Evolutionary conservation across 148 eudicot genomes (phyloP).

Genomic region (Rhododendron kiyosumense): DNA sequence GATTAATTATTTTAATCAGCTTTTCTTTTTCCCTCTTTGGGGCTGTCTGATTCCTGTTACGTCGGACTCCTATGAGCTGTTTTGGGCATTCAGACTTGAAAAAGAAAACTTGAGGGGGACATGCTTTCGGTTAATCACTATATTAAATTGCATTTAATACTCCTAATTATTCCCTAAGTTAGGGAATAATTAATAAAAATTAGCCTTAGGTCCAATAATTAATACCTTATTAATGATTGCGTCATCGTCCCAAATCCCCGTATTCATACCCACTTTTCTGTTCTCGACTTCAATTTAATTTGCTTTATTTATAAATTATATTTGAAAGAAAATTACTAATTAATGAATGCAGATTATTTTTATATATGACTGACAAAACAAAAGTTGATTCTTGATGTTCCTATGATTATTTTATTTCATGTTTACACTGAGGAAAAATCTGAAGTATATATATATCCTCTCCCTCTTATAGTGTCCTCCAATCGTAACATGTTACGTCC

Average conservation of each 20-base stretch:
- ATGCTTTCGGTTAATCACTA: conserved; percentile 10
- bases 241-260: background rate
- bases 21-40: conserved; percentile 9
- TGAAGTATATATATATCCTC: too few species aligned
- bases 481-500: background rate
- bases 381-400: too few species aligned
- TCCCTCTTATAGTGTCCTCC: background rate
- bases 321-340: too few species aligned
- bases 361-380: too few species aligned
- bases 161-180: background rate
- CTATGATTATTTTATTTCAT: too few species aligned
- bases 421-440: background rate
- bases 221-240: background rate
- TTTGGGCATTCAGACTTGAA: conserved; percentile 4
- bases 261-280: background rate
- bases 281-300: background rate
- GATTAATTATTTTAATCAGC: background rate
- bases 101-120: background rate
- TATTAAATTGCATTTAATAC: background rate
- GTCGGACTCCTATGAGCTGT: background rate
- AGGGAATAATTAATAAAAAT: background rate
- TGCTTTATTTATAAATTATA: too few species aligned
- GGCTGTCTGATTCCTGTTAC: conserved; percentile 12
- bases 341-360: too few species aligned
- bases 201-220: too few species aligned